Percentiles rank a stretch among this genome's conserved stretches.
These are phyloP conservation scores for Macrophomina pseudophaseolina DNA, from an alignment of 2,329 filamentous ascomycete species.

Conservation along the genomic window DNA sequence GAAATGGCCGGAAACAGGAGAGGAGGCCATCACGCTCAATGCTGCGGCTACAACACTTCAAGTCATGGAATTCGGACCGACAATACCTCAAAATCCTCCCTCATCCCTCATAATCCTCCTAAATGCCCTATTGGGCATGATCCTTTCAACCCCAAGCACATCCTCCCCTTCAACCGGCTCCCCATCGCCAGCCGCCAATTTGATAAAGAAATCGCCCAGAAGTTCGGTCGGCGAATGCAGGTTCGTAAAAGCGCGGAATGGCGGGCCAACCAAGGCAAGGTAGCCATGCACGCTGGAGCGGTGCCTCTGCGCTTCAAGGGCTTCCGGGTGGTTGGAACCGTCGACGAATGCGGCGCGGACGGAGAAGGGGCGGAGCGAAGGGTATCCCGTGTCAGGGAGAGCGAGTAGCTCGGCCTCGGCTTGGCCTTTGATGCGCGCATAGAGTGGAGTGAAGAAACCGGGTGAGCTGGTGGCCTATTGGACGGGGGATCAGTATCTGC, in stretches of 20 bases:
- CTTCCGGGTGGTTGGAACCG: conserved; percentile 45
- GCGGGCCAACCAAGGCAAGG: conserved; percentile 24
- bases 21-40: too few species aligned
- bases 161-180: conserved; percentile 44
- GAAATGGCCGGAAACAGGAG: too few species aligned
- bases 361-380: conserved; percentile 59
- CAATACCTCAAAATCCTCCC: background rate
- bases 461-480: conserved; percentile 60
- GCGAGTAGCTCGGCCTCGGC: conserved; percentile 65
- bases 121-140: conserved; percentile 47
- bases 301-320: conserved; percentile 41
- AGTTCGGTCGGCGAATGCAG: conserved; percentile 53
- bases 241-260: conserved; percentile 37
- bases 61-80: too few species aligned
- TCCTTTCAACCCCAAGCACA: conserved; percentile 45
- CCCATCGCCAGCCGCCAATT: conserved; percentile 56
- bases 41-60: too few species aligned
- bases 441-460: conserved; percentile 61
- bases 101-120: conserved; percentile 38
- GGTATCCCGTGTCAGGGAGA: conserved; percentile 51
- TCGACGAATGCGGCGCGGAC: conserved; percentile 68
- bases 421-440: conserved; percentile 69
- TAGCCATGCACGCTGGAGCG: conserved; percentile 35
- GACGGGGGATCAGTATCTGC: too few species aligned
- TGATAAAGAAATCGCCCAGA: conserved; percentile 54